Evolutionary conservation across 805 yeast genomes (phyloP).

Genomic region (Saturnispora silvae): DNA sequence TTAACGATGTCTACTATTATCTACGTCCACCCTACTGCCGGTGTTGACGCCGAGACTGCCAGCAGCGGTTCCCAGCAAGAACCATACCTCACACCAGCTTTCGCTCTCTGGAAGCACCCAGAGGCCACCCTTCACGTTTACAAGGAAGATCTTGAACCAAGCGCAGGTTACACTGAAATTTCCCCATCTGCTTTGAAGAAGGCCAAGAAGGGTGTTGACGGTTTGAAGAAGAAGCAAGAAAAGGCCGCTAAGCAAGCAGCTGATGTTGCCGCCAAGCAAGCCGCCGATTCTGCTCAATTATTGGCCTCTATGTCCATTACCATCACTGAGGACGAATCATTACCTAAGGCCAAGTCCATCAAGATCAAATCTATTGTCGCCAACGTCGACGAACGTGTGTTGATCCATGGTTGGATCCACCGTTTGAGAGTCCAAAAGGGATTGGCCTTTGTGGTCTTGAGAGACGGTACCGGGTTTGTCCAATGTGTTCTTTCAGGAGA

Average conservation of each 20-base stretch:
- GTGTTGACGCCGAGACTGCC: conserved; percentile 50
- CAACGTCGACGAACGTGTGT: conserved; percentile 55
- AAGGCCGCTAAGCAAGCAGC: conserved; percentile 51
- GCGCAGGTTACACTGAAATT: conserved; percentile 58
- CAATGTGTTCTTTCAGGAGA: conserved; percentile 88
- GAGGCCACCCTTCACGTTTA: conserved; percentile 45
- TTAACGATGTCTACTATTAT: conserved; percentile 22
- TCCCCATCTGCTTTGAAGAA: conserved; percentile 87
- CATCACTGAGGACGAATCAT: conserved; percentile 61
- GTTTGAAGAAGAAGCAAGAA: conserved; percentile 71
- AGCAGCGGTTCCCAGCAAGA: conserved; percentile 52
- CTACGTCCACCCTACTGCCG: conserved; percentile 67
- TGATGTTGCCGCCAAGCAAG: conserved; percentile 43
- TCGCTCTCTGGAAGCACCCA: conserved; percentile 48
- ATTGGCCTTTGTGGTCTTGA: conserved; percentile 75
- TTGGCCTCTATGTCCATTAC: conserved; percentile 71
- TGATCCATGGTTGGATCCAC: conserved; percentile 92
- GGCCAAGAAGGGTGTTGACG: conserved; percentile 93
- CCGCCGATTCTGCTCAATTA: conserved; percentile 63
- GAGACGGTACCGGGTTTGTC: conserved; percentile 90
- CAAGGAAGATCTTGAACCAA: conserved; percentile 39
- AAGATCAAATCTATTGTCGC: conserved; percentile 51
- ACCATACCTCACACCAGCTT: conserved; percentile 81
- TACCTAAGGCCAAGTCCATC: conserved; percentile 57
- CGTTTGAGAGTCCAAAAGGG: conserved; percentile 91